phyloP scores from a whole-genome alignment of 768 basidiomycete genomes.

The Tremella fuciformis region DNA sequence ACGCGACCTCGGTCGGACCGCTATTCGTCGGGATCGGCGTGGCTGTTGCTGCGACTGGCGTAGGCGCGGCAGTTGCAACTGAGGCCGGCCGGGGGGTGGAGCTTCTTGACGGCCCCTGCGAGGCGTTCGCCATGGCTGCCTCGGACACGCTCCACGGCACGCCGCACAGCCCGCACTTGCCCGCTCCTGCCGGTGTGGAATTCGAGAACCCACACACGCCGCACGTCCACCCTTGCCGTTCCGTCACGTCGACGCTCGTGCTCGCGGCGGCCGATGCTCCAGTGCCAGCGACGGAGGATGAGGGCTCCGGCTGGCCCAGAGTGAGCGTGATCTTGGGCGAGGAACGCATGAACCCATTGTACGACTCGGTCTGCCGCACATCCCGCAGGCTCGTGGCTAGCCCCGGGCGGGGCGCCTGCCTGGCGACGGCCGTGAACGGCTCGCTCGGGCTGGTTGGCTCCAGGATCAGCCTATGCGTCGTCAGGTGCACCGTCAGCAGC shows the following conservation, averaged over 20 bases:
- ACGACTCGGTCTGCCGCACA: constrained; percentile 76
- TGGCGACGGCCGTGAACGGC: constrained; percentile 47
- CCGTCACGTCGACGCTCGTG: constrained; percentile 48
- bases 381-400: constrained; percentile 66
- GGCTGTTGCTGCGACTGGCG: constrained; percentile 4
- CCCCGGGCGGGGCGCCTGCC: constrained; percentile 56
- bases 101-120: constrained; percentile 5
- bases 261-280: background rate
- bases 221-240: constrained; percentile 57
- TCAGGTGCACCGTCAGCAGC: constrained; percentile 66
- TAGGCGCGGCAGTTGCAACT: background rate
- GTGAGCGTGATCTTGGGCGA: constrained; percentile 82
- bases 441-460: constrained; percentile 49
- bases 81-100: constrained; percentile 1
- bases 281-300: background rate
- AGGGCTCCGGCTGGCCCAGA: constrained; percentile 49
- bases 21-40: constrained; percentile 4
- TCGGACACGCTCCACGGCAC: constrained; percentile 5
- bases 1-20: constrained; percentile 58
- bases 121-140: constrained; percentile 9
- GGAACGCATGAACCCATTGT: constrained; percentile 83
- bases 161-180: constrained; percentile 10
- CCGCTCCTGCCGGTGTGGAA: constrained; percentile 45
- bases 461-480: constrained; percentile 83
- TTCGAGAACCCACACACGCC: constrained; percentile 84